Percentiles rank a stretch among this genome's conserved stretches.
Evolutionary conservation across 2,329 filamentous ascomycete genomes (phyloP).

Genomic region (Drechslerella dactyloides): DNA sequence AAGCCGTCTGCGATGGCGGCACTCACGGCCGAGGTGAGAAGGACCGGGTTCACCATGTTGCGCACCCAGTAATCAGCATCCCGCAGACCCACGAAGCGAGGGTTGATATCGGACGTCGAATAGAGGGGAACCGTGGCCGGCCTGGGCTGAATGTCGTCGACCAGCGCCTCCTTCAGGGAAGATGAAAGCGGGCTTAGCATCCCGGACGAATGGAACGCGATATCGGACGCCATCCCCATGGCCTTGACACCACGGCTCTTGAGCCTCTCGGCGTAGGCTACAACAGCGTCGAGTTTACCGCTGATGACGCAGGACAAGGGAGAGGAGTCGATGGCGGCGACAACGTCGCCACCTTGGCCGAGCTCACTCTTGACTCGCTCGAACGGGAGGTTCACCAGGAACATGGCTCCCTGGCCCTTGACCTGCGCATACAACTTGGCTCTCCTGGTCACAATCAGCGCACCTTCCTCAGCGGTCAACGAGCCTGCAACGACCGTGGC

Average conservation of each 20-base stretch:
- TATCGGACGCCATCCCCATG: too few relatives aligned
- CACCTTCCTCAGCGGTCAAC: constrained; percentile 57
- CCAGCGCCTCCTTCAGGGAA: too few relatives aligned
- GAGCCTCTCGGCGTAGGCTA: too few relatives aligned
- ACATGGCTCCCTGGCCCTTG: constrained; percentile 54
- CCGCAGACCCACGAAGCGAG: constrained; percentile 55
- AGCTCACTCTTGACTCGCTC: constrained; percentile 53
- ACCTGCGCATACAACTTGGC: constrained; percentile 53
- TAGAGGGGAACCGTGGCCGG: constrained; percentile 56
- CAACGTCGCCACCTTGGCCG: constrained; percentile 57
- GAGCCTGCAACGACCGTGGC: constrained; percentile 58
- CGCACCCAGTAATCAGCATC: constrained; percentile 58
- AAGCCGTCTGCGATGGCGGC: constrained; percentile 58
- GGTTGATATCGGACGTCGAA: constrained; percentile 57
- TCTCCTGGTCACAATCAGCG: constrained; percentile 57
- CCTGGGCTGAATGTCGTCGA: constrained; percentile 53
- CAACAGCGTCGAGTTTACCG: too few relatives aligned
- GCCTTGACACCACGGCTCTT: too few relatives aligned
- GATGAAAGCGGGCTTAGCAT: too few relatives aligned
- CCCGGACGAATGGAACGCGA: too few relatives aligned
- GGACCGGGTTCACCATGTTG: constrained; percentile 59
- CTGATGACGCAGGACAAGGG: too few relatives aligned
- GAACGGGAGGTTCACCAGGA: constrained; percentile 56
- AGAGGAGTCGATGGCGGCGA: constrained; percentile 58
- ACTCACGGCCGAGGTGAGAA: constrained; percentile 57